Base-by-base conservation (phyloP, 306 rosid species). In the Cucurbita maxima region DNA sequence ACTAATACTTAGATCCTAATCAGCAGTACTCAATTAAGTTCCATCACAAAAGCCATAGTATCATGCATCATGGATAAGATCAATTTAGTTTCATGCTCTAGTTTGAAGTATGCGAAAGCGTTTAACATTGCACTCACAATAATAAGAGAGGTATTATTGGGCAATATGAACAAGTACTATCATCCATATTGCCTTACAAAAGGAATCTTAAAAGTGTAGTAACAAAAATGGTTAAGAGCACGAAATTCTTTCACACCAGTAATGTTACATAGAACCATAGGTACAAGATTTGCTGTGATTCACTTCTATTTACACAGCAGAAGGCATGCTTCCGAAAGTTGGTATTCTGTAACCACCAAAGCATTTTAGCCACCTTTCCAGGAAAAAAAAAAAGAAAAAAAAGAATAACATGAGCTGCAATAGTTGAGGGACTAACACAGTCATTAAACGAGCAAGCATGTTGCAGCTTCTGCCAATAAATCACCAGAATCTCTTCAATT, bases 301-400 rank as follows among this genome's bases (percentile, higher is more conserved):
- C 84, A 81, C 83, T 80, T 75, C 88, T 89, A 92, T 88, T 87
- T 85, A 92, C 95, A 89, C 72, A 81, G 81, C 84, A 83, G 86
- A 83, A 83, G 81, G 86, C 80, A 80, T 80, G 86, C 85, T 82
- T 82, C 81, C 77, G 82, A 82, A 48, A 79, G 86, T 86, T 85
- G 81, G 85, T 80, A 84, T 30, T 50, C 78, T 77, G 82, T 69
- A 81, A 79, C 85, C 78, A 78, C 85, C 77, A 85, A 75, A 83
- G 82, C 78, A 76, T 77, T 83, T 84, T 60, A 82, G 88, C 85
- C 95, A 85, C 95, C 86, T 86, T 82, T 72, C 40, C 77, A 77
- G 25, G 25, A 0, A 25, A 25, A 25, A 30, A 30, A 30, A 30
- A 30, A 30, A 30, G 34, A 45, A 19, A 74, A 86, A 73, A 36